Percentiles rank a stretch among this genome's conserved stretches.
Evolutionary conservation across 2,329 filamentous ascomycete species (phyloP).

Genomic region (Aspergillus sp.): DNA sequence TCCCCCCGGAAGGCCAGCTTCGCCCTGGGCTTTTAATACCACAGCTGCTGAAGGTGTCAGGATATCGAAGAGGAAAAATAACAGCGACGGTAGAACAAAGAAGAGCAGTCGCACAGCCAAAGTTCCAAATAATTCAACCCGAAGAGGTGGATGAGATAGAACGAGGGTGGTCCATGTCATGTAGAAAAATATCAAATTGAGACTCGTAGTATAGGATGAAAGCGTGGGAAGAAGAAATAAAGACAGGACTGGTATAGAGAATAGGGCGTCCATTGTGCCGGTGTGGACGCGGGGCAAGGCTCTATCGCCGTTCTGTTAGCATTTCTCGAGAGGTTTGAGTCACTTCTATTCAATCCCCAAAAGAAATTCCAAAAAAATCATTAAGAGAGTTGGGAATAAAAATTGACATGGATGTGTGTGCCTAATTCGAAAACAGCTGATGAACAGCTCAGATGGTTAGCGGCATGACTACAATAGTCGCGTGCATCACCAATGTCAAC

Average conservation of each 20-base stretch:
- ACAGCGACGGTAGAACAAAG: conserved; percentile 66
- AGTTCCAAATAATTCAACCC: conserved; percentile 69
- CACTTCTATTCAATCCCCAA: too few relatives aligned
- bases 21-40: conserved; percentile 63
- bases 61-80: conserved; percentile 70
- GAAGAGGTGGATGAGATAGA: conserved; percentile 67
- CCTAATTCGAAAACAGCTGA: too few relatives aligned
- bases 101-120: conserved; percentile 63
- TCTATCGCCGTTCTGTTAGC: too few relatives aligned
- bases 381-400: too few relatives aligned
- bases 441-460: too few relatives aligned
- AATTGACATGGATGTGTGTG: too few relatives aligned
- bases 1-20: conserved; percentile 43
- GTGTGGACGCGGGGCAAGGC: not conserved
- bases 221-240: conserved; percentile 30
- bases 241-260: conserved; percentile 25
- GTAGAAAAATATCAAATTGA: conserved; percentile 86
- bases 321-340: too few relatives aligned
- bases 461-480: too few relatives aligned
- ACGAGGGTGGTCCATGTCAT: conserved; percentile 85
- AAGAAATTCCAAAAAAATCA: too few relatives aligned
- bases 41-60: conserved; percentile 64
- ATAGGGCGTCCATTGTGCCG: conserved; percentile 50
- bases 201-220: conserved; percentile 68
- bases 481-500: too few relatives aligned